A percentile compares a stretch with the other conserved stretches of the same genome.
Evolutionary conservation across 2,329 filamentous ascomycete species (phyloP).

Genomic region (Purpureocillium lavendulum): DNA sequence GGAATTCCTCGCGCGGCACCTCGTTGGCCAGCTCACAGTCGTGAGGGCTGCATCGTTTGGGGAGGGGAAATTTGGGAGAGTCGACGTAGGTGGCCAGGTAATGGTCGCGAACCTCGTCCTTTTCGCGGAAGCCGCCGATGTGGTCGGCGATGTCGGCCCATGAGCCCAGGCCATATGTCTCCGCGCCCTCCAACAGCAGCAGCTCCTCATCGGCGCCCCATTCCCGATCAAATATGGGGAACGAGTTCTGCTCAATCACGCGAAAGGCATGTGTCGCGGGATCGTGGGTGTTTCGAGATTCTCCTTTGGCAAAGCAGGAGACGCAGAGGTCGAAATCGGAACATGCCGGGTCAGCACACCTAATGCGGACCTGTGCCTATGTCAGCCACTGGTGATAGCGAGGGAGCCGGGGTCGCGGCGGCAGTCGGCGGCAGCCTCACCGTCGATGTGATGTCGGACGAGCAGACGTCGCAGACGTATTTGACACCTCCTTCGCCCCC

Average conservation of each 20-base stretch:
- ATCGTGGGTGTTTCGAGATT: conserved; percentile 74
- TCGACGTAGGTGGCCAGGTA: conserved; percentile 85
- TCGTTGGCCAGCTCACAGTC: conserved; percentile 72
- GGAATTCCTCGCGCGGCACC: conserved; percentile 86
- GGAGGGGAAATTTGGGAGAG: conserved; percentile 76
- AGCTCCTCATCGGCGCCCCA: conserved; percentile 98
- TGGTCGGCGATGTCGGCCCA: conserved; percentile 98
- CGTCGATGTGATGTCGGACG: conserved; percentile 92
- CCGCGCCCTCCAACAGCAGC: conserved; percentile 84
- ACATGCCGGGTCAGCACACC: conserved; percentile 76
- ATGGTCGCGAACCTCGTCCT: conserved; percentile 92
- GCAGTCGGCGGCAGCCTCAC: conserved; percentile 43
- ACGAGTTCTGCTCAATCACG: conserved; percentile 97
- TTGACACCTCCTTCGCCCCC: conserved; percentile 85
- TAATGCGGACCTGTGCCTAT: conserved; percentile 70
- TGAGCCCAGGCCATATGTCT: conserved; percentile 91
- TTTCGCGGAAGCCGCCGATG: conserved; percentile 88
- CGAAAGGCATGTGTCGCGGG: conserved; percentile 80
- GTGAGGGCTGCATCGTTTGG: conserved; percentile 73
- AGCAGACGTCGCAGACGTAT: conserved; percentile 96
- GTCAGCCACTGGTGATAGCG: conserved; percentile 4
- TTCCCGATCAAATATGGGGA: conserved; percentile 88
- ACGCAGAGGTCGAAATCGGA: conserved; percentile 97
- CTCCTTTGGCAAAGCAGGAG: conserved; percentile 80
- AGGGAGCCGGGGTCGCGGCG: conserved; percentile 3